Conservation (phyloP, 1,139 yeast species). For the Meyerozyma smithsonii region DNA sequence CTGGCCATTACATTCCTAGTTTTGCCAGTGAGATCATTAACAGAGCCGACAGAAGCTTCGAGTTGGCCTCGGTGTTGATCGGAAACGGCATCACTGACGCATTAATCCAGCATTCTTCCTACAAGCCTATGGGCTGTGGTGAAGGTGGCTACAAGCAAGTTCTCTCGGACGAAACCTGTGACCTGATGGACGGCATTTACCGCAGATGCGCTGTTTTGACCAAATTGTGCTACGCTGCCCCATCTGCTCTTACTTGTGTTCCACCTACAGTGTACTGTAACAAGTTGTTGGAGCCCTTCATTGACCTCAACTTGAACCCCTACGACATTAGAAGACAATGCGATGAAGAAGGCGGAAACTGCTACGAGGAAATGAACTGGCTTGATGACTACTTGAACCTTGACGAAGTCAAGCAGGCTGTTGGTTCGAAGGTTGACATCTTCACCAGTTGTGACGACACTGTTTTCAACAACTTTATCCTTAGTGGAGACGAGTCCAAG, state of each 20-base stretch:
- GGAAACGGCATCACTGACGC: conserved; percentile 87
- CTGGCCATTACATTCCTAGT: conserved; percentile 81
- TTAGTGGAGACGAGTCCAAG: conserved; percentile 57
- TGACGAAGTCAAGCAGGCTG: conserved; percentile 53
- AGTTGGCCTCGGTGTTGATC: conserved; percentile 65
- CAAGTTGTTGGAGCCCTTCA: conserved; percentile 48
- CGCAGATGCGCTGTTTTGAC: conserved; percentile 54
- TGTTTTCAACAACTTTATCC: conserved; percentile 51
- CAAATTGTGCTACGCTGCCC: conserved; percentile 49
- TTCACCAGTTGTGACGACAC: conserved; percentile 55
- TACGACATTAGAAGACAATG: conserved; percentile 66
- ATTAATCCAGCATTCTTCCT: conserved; percentile 59
- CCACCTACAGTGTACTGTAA: conserved; percentile 45
- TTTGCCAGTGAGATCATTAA: conserved; percentile 69
- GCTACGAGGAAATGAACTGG: conserved; percentile 55
- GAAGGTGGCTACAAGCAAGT: conserved; percentile 72
- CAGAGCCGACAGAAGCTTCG: conserved; percentile 62
- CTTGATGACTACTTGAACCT: conserved; percentile 57
- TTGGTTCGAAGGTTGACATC: conserved; percentile 53
- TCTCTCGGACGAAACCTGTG: conserved; percentile 57
- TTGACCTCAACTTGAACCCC: conserved; percentile 57
- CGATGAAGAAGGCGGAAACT: conserved; percentile 44
- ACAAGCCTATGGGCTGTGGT: conserved; percentile 84
- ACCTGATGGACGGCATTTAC: conserved; percentile 43
- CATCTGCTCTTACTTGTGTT: conserved; percentile 45